Evolutionary conservation across 2,329 filamentous ascomycete species (phyloP), one percentile per base, ranked within the genome.

Genomic region (Pestalotiopsis sp.): DNA sequence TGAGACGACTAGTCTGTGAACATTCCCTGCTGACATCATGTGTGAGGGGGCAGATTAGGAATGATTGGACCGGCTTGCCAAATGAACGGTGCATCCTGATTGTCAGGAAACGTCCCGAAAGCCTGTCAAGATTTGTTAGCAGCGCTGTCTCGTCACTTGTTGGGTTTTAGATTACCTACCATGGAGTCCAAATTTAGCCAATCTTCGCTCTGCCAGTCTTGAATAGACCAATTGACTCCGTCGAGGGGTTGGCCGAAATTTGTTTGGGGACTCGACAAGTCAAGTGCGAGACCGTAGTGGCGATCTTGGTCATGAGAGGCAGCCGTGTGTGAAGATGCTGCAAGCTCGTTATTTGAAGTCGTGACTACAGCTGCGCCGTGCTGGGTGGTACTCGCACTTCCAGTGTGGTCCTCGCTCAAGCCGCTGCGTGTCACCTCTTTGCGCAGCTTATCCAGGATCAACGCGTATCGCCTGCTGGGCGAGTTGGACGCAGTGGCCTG

Each of bases 381-480:
- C 23, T 40, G 59, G 12, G 25, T 7, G 27, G 27, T 36, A 5
- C 14, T 17, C 2, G 45, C 36, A 4, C 12, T 31, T 38, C 40
- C 25, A 7, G 27, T 4, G 20, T 14, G 41, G 17, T 23, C n/a
- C 9, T 66, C 45, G 7, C 12, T 56, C 3, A 27, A 36, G 31
- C 27, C 60, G 17, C 31, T 56, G 36, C 49, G 41, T 36, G 52
- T 38, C 23, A 57, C 64, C 49, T 66, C 64, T 2, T 82, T 76
- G 14, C 83, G 77, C 11, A 88, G 74, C 70, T 87, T 85, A 63
- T 87, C 84, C 0, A 89, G 79, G 1, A 89, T 85, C 7, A 87
- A 78, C 59, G 81, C 83, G 70, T 88, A 89, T 4, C 85, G 76
- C 31, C 83, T 79, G 40, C 79, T 86, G 31, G 79, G 85, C 52